Base-by-base conservation (phyloP, 352 stramenopile genomes). In the Thalassiosira pacifica region DNA sequence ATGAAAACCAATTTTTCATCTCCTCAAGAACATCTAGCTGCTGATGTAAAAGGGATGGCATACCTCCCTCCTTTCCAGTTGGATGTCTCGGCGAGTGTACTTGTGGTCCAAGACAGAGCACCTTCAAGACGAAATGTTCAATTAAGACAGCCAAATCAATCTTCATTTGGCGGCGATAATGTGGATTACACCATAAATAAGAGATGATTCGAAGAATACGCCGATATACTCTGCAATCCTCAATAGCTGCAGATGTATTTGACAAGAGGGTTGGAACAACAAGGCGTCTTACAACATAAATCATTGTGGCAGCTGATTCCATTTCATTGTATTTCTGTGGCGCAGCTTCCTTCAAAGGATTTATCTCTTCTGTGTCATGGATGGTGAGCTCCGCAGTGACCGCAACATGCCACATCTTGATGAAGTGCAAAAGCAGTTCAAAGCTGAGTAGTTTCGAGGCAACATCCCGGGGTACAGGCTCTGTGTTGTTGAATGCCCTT, bases 81-180 rank as follows among this genome's bases (percentile, higher is more conserved):
- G 26, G 37, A 69, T 59, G 31, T 60, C 52, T 76, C 57, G 66
- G 66, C 40, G 60, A 73, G 24, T 90, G 37, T 60, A 94, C 81
- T 84, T 95, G 93, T n/a, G 93, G 90, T 16, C 90, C 91, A 53
- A 96, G 60, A 60, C 84, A 76, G 24, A 97, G 76, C 52, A 94
- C 61, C 55, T 87, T 91, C 19, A 97, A 73, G n/a, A 95, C 79
- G 80, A 96, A 96, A 45, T 96, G 92, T 27, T 97, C 91, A 70
- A 96, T 91, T 26, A 97, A 83, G 26, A 97, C 86, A 10, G 91
- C 93, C 66, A 97, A 76, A 79, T 97, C 95, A 74, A 96, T 75
- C 76, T 94, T 95, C 79, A 95, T 92, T 76, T 94, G 76, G 55
- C 71, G 73, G 52, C 95, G 76, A 70, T 93, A 96, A 29, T 91